Base-by-base conservation (phyloP, 1,284 basidiomycete genomes). In the Ceratobasidium sp. region DNA sequence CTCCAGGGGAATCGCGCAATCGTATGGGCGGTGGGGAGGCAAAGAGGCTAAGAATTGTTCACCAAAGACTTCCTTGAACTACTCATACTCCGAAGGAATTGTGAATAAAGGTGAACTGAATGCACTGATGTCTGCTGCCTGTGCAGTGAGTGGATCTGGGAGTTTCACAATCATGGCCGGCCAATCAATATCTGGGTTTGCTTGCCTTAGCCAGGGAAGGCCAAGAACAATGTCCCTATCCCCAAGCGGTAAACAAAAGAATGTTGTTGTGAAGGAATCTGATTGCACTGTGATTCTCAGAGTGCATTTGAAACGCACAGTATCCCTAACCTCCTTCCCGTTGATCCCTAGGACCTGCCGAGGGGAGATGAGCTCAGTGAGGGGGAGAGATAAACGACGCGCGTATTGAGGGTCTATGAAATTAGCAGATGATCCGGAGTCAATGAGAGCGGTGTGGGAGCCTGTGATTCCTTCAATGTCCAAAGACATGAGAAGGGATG, bases 401-500 rank as follows among this genome's bases (percentile, higher is more conserved):
- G 55, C 55, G 6, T 10, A 10, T 58, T 39, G 30, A 2, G 55
- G 55, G 36, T 58, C 21, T 2, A 58, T 58, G 55, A 58, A 58
- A 23, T 34, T 58, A 2, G 55, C 30, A 34, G 30, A 39, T 6
- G 28, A 39, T 8, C 55, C 36, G 23, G 36, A 34, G 55, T 58
- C 36, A 14, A 34, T 10, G 55, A 58, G 36, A 34, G 55, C 55
- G 5, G 18, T 2, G 10, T 58, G 55, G 18, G 55, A 28, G 55
- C 55, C 14, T 36, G 55, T 34, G 32, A 23, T 39, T 58, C 55
- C 55, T 16, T 58, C 55, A 58, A 58, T 34, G 36, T 58, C 55
- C 32, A 58, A 8, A 36, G 30, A 8, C 16, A 34, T 8, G 2
- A 58, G 30, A 8, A 39, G 30, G 23, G 55, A 36, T 18, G 55